phyloP scores from a whole-genome alignment of 805 yeast species.

The Saturnispora serradocipensis region DNA sequence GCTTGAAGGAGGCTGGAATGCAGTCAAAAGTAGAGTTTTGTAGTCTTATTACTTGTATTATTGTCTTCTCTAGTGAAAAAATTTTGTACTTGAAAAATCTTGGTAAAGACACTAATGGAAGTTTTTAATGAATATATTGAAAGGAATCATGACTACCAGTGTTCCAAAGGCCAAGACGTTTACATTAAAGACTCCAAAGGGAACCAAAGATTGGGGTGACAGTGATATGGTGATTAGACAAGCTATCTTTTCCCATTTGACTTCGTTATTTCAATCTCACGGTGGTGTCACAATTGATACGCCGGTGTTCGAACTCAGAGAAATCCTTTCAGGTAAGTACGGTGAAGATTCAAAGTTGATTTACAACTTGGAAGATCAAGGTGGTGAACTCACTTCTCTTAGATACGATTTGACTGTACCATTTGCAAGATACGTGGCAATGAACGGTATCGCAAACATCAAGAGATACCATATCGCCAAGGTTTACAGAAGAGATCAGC shows the following conservation, averaged over 20 bases:
- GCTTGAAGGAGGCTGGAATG: conserved; percentile 49
- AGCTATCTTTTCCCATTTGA: conserved; percentile 67
- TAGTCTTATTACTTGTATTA: background rate
- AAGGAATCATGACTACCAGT: background rate
- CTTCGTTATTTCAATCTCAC: conserved; percentile 78
- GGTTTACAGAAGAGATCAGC: conserved; percentile 98
- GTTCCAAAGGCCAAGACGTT: conserved; percentile 27
- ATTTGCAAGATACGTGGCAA: conserved; percentile 93
- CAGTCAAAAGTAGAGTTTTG: background rate
- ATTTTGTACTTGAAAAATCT: background rate
- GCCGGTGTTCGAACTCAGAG: conserved; percentile 94
- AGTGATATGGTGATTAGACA: conserved; percentile 94
- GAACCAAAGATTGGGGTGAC: conserved; percentile 98
- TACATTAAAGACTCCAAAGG: conserved; percentile 89
- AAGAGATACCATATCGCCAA: conserved; percentile 96
- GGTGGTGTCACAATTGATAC: conserved; percentile 99
- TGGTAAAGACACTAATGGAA: background rate
- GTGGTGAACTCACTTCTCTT: conserved; percentile 93
- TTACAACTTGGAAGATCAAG: conserved; percentile 95
- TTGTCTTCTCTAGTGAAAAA: background rate
- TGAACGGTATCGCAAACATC: conserved; percentile 82
- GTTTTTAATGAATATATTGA: conserved; percentile 3
- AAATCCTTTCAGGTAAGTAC: conserved; percentile 91
- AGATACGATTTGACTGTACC: conserved; percentile 98
- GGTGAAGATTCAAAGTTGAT: conserved; percentile 98